Percentiles rank a stretch among this genome's conserved stretches.
phyloP scores from a whole-genome alignment of 805 yeast genomes.

The Blastobotrys muscicola region DNA sequence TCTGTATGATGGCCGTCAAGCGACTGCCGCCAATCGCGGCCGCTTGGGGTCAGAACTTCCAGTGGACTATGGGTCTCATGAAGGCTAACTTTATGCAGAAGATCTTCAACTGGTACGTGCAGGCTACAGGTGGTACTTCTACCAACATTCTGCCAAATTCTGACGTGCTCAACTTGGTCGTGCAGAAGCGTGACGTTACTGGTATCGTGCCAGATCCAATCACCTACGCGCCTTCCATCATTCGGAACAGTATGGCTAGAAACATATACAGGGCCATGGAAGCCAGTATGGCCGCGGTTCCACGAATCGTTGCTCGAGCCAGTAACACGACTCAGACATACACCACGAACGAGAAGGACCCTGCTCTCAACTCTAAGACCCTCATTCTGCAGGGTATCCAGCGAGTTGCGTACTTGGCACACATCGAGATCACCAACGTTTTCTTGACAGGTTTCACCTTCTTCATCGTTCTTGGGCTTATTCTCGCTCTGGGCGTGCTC shows the following conservation, averaged over 20 bases:
- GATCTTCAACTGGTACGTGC: constrained; percentile 89
- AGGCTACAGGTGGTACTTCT: constrained; percentile 84
- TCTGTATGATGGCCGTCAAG: constrained; percentile 92
- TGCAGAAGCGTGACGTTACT: constrained; percentile 36
- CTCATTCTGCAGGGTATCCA: constrained; percentile 83
- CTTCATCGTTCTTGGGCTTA: constrained; percentile 3
- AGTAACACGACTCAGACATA: constrained; percentile 6
- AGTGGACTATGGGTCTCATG: constrained; percentile 93
- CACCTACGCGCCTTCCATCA: constrained; percentile 8
- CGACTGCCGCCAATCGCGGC: constrained; percentile 94
- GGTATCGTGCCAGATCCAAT: constrained; percentile 12
- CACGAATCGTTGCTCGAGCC: constrained; percentile 4
- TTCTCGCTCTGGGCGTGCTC: constrained; percentile 28
- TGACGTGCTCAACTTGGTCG: constrained; percentile 67
- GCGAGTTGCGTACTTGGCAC: constrained; percentile 77
- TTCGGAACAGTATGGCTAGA: constrained; percentile 5
- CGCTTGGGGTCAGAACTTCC: constrained; percentile 95
- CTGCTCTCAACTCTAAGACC: constrained; percentile 53
- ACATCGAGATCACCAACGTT: constrained; percentile 76
- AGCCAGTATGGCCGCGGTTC: background rate
- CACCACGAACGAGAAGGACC: constrained; percentile 44
- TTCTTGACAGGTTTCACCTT: constrained; percentile 66
- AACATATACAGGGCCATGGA: constrained; percentile 11
- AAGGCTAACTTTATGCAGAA: constrained; percentile 65
- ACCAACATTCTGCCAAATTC: constrained; percentile 62